These are phyloP conservation scores for Colletotrichum liriopes DNA, from an alignment of 2,329 filamentous ascomycete species.

Conservation along the genomic window DNA sequence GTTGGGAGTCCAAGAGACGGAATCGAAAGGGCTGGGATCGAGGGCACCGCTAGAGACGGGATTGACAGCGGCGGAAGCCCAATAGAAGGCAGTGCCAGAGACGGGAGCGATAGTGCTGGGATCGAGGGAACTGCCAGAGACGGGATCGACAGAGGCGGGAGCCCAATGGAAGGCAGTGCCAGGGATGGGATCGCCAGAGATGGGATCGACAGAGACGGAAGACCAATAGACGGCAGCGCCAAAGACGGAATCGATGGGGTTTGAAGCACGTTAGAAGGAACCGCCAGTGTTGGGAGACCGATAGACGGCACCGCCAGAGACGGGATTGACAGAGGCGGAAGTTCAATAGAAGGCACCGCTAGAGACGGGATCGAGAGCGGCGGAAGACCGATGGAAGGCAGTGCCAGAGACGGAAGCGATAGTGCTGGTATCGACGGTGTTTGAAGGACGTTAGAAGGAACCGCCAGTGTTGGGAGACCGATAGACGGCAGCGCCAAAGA, in stretches of 20 bases:
- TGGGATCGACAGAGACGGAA: background rate
- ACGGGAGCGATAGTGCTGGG: no score
- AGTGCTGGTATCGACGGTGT: no score
- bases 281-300: background rate
- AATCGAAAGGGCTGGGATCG: background rate
- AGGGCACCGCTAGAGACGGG: background rate
- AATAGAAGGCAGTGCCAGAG: no score
- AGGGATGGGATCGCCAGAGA: background rate
- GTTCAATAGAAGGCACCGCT: no score
- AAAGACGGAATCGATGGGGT: background rate
- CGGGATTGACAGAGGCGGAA: background rate
- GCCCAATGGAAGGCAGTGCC: background rate
- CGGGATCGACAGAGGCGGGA: background rate
- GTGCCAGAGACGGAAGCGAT: no score
- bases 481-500: no score
- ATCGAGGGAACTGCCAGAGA: background rate
- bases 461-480: no score
- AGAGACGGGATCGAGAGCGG: no score
- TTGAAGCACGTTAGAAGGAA: no score
- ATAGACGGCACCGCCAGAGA: background rate
- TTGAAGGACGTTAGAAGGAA: no score
- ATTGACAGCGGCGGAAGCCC: background rate
- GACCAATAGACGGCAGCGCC: background rate
- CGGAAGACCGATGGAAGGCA: no score
- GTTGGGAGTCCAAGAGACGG: background rate